Evolutionary conservation across 768 basidiomycete species (phyloP), one percentile per base, ranked within the genome.

Genomic region (Hortiboletus flavorubellus): DNA sequence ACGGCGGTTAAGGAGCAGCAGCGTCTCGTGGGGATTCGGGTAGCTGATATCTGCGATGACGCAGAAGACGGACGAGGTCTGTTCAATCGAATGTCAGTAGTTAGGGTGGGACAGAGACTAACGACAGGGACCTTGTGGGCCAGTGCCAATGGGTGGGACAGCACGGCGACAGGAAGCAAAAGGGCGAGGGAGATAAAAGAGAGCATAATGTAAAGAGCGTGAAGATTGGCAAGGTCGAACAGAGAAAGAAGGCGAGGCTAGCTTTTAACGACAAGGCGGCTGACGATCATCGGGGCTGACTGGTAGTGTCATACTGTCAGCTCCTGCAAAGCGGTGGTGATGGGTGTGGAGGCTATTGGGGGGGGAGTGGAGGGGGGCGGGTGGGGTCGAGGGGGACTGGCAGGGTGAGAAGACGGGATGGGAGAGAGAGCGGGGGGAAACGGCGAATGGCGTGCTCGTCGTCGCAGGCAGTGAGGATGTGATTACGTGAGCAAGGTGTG

Each of bases 1-100:
- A 44, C 30, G 63, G 16, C 52, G 61, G 29, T 67, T 15, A 16
- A 69, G 69, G 37, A 71, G 69, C 1, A 30, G 26, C 2, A 71
- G 50, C 4, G 67, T 53, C 2, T 69, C 43, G 29, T 50, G 38
- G 16, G 67, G 67, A 23, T 68, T 40, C 29, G 62, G 51, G 38
- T 68, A 70, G 26, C 31, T 30, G 53, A 71, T 18, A 18, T 69
- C 57, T n/a, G 69, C 69, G 41, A 68, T 68, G 51, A 71, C 47
- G 34, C 67, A 68, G 9, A 64, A 44, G n/a, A 43, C 9, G 16
- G 64, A 37, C 11, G 39, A 10, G 30, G 48, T 41, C 67, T 69
- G n/a, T 4, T 5, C 42, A 1, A 33, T 34, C 2, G 14, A 18
- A 40, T 34, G 44, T 67, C 14, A 58, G 52, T 9, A 37, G 26